Conservation (phyloP, 2,329 filamentous ascomycete species). For the Aureobasidium sp. region DNA sequence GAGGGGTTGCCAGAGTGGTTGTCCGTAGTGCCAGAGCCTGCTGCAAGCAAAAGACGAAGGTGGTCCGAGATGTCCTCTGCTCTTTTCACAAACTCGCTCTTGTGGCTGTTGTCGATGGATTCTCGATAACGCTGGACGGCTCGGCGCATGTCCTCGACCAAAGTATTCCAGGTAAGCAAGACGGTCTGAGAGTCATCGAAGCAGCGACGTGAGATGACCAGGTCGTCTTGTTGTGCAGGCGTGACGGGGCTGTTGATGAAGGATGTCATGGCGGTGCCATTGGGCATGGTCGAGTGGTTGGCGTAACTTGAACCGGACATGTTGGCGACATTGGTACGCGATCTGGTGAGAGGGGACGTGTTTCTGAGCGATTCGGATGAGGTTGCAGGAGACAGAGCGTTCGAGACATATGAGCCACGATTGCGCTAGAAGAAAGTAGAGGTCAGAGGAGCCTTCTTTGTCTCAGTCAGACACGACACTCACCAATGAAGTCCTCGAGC, state of each 20-base stretch:
- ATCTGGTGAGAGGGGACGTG: slow-evolving; percentile 50
- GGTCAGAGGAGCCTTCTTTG: slow-evolving; percentile 13
- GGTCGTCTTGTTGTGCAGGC: slow-evolving; percentile 26
- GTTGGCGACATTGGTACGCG: slow-evolving; percentile 44
- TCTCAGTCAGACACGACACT: slow-evolving; percentile 27
- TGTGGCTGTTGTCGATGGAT: slow-evolving; percentile 71
- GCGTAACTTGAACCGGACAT: slow-evolving; percentile 42
- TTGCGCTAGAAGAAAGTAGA: slow-evolving; percentile 39
- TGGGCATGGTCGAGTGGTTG: slow-evolving; percentile 31
- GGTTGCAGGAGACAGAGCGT: slow-evolving; percentile 72
- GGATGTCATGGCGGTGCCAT: slow-evolving; percentile 45
- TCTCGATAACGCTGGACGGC: slow-evolving; percentile 86
- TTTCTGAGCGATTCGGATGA: slow-evolving; percentile 87
- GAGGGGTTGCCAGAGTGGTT: slow-evolving; percentile 98
- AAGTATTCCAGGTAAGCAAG: slow-evolving; percentile 76
- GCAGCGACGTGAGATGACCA: slow-evolving; percentile 65
- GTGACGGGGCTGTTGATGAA: slow-evolving; percentile 43
- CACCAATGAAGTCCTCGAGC: slow-evolving; percentile 61
- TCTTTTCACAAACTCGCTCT: slow-evolving; percentile 82
- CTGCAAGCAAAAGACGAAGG: slow-evolving; percentile 82
- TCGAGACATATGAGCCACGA: slow-evolving; percentile 56
- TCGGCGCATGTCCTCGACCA: slow-evolving; percentile 87
- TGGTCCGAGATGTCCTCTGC: slow-evolving; percentile 99
- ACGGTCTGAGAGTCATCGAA: slow-evolving; percentile 80
- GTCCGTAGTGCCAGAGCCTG: slow-evolving; percentile 92